Conservation (phyloP, 306 rosid genomes). For the Medicago truncatula region DNA sequence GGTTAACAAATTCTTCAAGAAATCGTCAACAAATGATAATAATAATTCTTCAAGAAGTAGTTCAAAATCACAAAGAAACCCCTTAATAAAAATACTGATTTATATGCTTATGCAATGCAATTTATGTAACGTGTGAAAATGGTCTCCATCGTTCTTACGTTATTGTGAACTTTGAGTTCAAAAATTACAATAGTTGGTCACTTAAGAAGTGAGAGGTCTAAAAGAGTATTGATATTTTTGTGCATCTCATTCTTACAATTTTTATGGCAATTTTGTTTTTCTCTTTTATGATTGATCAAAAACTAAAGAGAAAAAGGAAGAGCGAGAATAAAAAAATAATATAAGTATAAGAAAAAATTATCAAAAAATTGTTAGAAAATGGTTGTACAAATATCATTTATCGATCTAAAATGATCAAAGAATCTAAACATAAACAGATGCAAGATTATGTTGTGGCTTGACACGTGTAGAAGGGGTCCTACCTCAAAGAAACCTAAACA, state of each 20-base stretch:
- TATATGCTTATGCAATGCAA: background rate
- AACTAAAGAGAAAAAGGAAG: too few relatives aligned
- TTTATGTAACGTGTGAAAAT: conserved; percentile 1
- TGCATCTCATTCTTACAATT: too few relatives aligned
- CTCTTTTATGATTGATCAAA: too few relatives aligned
- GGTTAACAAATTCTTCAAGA: background rate
- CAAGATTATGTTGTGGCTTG: background rate
- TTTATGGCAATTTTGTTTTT: too few relatives aligned
- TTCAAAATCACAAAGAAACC: background rate
- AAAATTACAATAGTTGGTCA: background rate
- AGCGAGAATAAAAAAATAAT: too few relatives aligned
- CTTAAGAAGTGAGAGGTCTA: conserved; percentile 13
- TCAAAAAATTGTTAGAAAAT: too few relatives aligned
- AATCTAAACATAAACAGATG: background rate
- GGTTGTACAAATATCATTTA: too few relatives aligned
- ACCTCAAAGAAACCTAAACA: background rate
- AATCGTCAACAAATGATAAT: background rate
- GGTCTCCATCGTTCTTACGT: background rate
- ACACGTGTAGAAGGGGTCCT: background rate
- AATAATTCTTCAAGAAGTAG: background rate
- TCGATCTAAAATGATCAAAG: background rate
- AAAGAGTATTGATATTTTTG: too few relatives aligned
- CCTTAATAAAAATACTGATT: background rate
- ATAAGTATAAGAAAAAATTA: too few relatives aligned
- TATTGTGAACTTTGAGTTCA: background rate